Base-by-base conservation (phyloP, 1,284 basidiomycete species). In the Pascua sp. region DNA sequence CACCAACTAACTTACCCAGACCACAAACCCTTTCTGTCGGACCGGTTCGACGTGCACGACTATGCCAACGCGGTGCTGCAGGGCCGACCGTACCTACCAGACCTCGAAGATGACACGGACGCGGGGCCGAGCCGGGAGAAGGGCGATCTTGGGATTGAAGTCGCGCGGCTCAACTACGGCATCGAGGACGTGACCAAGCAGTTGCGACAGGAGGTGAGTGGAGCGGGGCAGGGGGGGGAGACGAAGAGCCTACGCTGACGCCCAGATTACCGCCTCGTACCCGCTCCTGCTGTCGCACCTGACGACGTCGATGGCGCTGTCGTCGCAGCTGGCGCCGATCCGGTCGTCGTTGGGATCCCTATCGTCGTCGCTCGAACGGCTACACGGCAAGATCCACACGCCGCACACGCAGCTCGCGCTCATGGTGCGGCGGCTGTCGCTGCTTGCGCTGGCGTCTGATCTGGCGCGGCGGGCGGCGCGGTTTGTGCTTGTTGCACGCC, bases 121-220 rank as follows among this genome's bases (percentile, higher is more conserved):
- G 24, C 24, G 7, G 24, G 24, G 24, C 24, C 24, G 24, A 32
- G 24, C 7, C 24, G 24, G 24, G 71, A 70, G 49, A 90, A 87
- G 73, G 90, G 91, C 61, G 92, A 95, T 65, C 86, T 94, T 4
- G 88, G 88, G 8, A 83, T 90, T 1, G 89, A 90, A 3, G 86
- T 95, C 39, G 86, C 89, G 9, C 90, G 88, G 70, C 80, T 96
- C 5, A 88, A 87, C 59, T 82, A 86, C 65, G 88, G 86, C 2
- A 87, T 95, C 60, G 92, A 95, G 49, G 91, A 95, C 71, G 85
- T 93, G 16, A 87, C 87, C 36, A 89, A 87, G 69, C 90, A 95
- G 74, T 85, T 95, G 49, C 87, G 89, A 75, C 82, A 81, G 56
- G 81, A 94, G 75, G 91, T 92, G 54, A 67, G 86, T 80, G 40